phyloP scores from a whole-genome alignment of 139 green algal genomes.

The Chlamydomonas urium region DNA sequence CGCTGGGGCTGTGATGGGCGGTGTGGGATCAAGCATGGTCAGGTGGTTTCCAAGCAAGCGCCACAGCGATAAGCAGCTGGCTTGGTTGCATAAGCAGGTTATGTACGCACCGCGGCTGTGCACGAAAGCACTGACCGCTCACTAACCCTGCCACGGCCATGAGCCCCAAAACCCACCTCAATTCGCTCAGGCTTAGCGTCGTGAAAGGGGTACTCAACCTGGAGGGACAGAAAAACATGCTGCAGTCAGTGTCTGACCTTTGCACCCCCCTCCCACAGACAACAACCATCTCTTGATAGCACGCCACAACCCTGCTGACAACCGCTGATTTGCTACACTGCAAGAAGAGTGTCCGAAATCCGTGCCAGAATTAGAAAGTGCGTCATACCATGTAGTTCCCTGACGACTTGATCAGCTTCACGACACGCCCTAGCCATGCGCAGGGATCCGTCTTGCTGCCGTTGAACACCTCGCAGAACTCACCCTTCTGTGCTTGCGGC shows the following conservation, averaged over 20 bases:
- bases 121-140: too few relatives aligned
- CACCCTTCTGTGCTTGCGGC: constrained; percentile 10
- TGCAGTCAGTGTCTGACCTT: not conserved
- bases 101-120: too few relatives aligned
- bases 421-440: constrained; percentile 42
- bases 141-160: too few relatives aligned
- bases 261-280: not conserved
- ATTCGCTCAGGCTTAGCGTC: constrained; percentile 40
- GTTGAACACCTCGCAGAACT: constrained; percentile 63
- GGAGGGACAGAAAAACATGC: constrained; percentile 8
- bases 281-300: too few relatives aligned
- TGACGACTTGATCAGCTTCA: not conserved
- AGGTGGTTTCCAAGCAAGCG: not conserved
- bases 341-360: not conserved
- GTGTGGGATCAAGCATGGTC: not conserved
- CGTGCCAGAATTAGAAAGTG: not conserved
- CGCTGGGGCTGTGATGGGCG: constrained; percentile 1
- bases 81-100: too few relatives aligned
- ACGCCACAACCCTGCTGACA: not conserved
- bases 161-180: constrained; percentile 29
- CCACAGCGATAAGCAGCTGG: too few relatives aligned
- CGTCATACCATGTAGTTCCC: not conserved
- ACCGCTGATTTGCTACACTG: not conserved
- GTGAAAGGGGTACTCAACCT: constrained; percentile 58
- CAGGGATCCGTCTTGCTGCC: constrained; percentile 51